These are phyloP conservation scores for Ophiostoma australiae DNA, from an alignment of 2,329 filamentous ascomycete species.

Conservation along the genomic window DNA sequence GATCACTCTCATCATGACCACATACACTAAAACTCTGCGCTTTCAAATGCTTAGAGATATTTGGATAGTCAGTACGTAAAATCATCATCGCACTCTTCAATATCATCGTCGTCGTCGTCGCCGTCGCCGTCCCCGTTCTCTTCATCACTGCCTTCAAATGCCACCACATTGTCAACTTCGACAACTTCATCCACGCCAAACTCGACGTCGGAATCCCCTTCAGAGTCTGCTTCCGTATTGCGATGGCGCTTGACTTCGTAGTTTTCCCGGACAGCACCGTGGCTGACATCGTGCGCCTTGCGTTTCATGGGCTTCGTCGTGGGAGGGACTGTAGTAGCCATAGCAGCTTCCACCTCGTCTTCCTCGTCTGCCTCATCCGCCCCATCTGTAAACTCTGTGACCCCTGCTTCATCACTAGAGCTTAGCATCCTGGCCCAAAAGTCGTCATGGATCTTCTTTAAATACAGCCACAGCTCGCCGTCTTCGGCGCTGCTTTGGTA, in stretches of 20 bases:
- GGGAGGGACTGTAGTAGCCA: neutral
- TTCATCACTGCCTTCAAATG: neutral
- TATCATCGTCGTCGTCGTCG: neutral
- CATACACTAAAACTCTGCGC: neutral
- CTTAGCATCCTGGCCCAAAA: conserved; percentile 66
- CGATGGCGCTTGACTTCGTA: neutral
- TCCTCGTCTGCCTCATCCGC: neutral
- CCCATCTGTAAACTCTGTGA: neutral
- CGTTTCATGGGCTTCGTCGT: neutral
- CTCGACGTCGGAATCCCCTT: neutral
- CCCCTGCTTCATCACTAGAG: neutral
- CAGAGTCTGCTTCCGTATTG: too few relatives aligned
- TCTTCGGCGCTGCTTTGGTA: conserved; percentile 60
- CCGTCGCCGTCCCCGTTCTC: neutral
- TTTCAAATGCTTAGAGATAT: neutral
- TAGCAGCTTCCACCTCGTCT: neutral
- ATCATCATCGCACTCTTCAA: neutral
- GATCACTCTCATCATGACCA: neutral
- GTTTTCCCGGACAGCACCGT: neutral
- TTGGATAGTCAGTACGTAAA: neutral
- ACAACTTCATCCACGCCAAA: neutral
- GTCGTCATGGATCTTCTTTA: conserved; percentile 65
- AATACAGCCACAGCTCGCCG: conserved; percentile 56
- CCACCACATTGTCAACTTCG: neutral
- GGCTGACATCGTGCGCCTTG: neutral